phyloP scores from a whole-genome alignment of 768 basidiomycete genomes.

The Boletus subcaerulescens region DNA sequence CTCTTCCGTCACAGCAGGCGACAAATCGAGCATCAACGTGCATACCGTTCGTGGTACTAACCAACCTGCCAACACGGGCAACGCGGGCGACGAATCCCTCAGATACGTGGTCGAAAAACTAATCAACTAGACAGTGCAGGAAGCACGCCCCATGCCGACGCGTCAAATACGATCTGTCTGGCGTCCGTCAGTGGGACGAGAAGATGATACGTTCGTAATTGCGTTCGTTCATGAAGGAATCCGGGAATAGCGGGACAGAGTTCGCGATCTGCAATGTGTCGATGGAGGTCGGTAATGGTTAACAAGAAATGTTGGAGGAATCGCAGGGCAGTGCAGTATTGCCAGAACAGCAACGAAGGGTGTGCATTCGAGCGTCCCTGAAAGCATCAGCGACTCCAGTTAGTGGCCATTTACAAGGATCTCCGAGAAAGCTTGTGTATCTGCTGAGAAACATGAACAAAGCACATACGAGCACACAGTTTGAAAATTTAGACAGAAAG shows the following conservation, averaged over 20 bases:
- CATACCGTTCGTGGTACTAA: conserved; percentile 55
- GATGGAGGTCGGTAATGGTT: conserved; percentile 41
- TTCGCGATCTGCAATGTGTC: conserved; percentile 51
- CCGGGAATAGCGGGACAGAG: conserved; percentile 68
- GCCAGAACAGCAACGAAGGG: conserved; percentile 51
- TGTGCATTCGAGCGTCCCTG: conserved; percentile 51
- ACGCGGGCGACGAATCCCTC: conserved; percentile 54
- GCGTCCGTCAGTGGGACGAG: conserved; percentile 44
- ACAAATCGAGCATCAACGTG: conserved; percentile 44
- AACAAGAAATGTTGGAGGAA: conserved; percentile 67
- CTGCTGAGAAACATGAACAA: conserved; percentile 49
- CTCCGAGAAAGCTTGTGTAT: conserved; percentile 52
- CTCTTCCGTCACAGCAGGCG: conserved; percentile 38
- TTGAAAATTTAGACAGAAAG: no score
- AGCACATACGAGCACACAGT: no score
- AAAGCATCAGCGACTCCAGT: conserved; percentile 57
- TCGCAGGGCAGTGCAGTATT: conserved; percentile 43
- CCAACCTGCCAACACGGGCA: conserved; percentile 72
- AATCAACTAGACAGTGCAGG: conserved; percentile 52
- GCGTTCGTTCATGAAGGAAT: conserved; percentile 55
- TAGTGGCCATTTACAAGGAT: conserved; percentile 60
- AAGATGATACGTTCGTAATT: conserved; percentile 53
- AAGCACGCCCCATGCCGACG: conserved; percentile 68
- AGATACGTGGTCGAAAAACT: conserved; percentile 62
- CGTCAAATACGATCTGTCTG: conserved; percentile 60